Evolutionary conservation across 1,284 basidiomycete genomes (phyloP), one percentile per base, ranked within the genome.

Genomic region (Tilletia caries): DNA sequence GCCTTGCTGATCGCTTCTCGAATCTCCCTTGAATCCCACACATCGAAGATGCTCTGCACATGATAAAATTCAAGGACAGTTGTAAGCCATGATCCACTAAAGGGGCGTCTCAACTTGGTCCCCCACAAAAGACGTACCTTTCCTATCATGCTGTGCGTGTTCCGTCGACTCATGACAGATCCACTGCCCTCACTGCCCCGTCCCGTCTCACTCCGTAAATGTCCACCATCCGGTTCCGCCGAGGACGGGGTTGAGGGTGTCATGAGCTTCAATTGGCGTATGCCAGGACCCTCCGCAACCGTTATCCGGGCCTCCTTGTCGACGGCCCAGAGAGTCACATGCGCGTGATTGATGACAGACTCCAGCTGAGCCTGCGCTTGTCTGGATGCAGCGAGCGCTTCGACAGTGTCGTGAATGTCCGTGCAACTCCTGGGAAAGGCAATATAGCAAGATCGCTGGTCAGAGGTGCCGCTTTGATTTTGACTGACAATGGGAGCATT

Each of bases 301-400:
- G 77, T 80, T 67, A 80, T 78, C 66, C 71, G 68, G 46, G 76
- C 72, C 20, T 80, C 73, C n/a, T 68, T 66, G 46, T 80, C 77
- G 48, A 79, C 75, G 64, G 78, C 68, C 78, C 78, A 80, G 65
- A 80, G 75, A 48, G 78, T 80, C 64, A 80, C 79, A 68, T 76
- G 75, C 3, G 78, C 78, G 64, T 80, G 78, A 65, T 80, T 79
- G 72, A 80, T 78, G 67, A 80, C 77, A 50, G 73, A 79, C 13
- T 78, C 75, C n/a, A 80, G 74, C 68, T 78, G 77, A 1, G 73
- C 72, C 44, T 80, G 78, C 20, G 77, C 69, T 58, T 78, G 75
- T 67, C 78, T 71, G 44, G 76, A 78, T 6, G 71, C 72, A 41
- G 76, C 76, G 20, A 80, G 76, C 41, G 77, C 78, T 70, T 78